Percentiles rank a stretch among this genome's conserved stretches.
Evolutionary conservation across 768 basidiomycete species (phyloP).

Genomic region (Podaxis sp.): DNA sequence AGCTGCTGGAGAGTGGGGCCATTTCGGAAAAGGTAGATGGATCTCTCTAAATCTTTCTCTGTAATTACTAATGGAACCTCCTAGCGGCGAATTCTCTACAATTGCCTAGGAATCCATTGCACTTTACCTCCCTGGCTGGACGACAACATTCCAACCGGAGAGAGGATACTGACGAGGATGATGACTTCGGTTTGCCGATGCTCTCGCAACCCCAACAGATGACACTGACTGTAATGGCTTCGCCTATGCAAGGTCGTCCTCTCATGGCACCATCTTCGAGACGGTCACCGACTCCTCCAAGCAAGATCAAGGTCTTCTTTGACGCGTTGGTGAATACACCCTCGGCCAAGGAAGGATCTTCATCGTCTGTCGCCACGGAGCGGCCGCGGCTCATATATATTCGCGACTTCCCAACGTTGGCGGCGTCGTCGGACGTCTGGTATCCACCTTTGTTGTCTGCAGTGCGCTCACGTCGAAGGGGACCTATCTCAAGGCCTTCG

Average conservation of each 20-base stretch:
- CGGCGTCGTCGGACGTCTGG: constrained; percentile 72
- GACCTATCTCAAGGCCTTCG: constrained; percentile 56
- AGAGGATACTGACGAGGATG: constrained; percentile 47
- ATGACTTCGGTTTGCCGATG: constrained; percentile 23
- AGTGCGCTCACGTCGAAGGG: constrained; percentile 73
- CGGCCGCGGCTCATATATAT: constrained; percentile 80
- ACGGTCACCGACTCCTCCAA: constrained; percentile 43
- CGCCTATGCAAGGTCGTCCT: constrained; percentile 36
- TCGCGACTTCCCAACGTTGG: constrained; percentile 77
- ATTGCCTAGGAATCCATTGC: constrained; percentile 74
- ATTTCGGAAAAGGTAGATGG: constrained; percentile 71
- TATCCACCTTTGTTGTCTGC: constrained; percentile 78
- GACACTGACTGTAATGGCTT: constrained; percentile 41
- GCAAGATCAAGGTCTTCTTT: constrained; percentile 70
- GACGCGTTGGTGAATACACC: constrained; percentile 71
- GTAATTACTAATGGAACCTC: background rate
- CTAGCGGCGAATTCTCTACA: constrained; percentile 70
- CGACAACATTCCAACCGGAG: constrained; percentile 25
- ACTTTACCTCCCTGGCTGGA: constrained; percentile 45
- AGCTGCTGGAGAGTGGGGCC: constrained; percentile 86
- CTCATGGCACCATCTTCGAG: constrained; percentile 42
- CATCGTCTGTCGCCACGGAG: constrained; percentile 2
- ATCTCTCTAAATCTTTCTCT: constrained; percentile 1
- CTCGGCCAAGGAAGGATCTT: constrained; percentile 11
- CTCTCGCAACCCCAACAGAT: constrained; percentile 38